A percentile compares a stretch with the other conserved stretches of the same genome.
These are phyloP conservation scores for Sechiopsis laciniata DNA, from an alignment of 306 rosid species.

Conservation along the genomic window DNA sequence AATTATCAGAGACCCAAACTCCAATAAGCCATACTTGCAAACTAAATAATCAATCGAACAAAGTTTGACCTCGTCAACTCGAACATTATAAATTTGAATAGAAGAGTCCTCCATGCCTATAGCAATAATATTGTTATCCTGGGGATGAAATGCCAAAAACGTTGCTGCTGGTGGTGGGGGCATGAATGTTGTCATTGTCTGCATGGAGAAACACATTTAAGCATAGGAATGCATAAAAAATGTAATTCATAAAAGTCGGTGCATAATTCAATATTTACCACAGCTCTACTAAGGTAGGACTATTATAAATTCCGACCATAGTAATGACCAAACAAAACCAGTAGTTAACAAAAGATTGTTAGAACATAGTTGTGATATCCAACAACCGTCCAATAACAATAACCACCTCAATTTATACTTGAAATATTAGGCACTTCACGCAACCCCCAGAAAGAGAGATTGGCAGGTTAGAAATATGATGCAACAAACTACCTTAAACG, in stretches of 20 bases:
- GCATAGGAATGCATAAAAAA: constrained; percentile 11
- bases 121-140: constrained; percentile 96
- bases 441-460: background rate
- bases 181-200: constrained; percentile 99
- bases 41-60: constrained; percentile 2
- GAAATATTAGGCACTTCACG: background rate
- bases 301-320: background rate
- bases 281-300: background rate
- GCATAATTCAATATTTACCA: background rate
- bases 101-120: constrained; percentile 99
- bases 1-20: background rate
- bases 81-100: constrained; percentile 89
- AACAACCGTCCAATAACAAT: background rate
- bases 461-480: constrained; percentile 15
- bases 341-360: background rate
- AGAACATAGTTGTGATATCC: background rate
- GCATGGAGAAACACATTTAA: constrained; percentile 34
- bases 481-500: constrained; percentile 41
- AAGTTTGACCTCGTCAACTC: constrained; percentile 78
- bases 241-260: background rate
- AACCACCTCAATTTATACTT: background rate
- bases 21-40: background rate
- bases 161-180: constrained; percentile 99
- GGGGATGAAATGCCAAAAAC: constrained; percentile 96
- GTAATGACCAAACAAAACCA: background rate